Conservation (phyloP, 2,329 filamentous ascomycete species). For the Cryphonectria carpinicola region DNA sequence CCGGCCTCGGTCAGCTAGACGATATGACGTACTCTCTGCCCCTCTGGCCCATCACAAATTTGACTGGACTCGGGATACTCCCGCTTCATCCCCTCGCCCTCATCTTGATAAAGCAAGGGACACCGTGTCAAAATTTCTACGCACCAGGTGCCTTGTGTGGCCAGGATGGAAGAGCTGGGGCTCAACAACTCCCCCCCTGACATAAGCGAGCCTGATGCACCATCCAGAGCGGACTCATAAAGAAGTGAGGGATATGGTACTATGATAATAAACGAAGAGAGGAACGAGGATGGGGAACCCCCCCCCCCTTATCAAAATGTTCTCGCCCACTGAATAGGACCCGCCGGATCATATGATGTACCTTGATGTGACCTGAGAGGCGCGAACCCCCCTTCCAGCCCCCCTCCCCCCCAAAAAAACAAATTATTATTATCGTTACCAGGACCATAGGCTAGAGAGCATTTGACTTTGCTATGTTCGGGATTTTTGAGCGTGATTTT, state of each 20-base stretch:
- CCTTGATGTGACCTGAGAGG: neutral
- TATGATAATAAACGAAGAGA: no score
- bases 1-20: neutral
- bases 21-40: neutral
- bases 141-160: neutral
- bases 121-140: neutral
- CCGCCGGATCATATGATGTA: neutral
- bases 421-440: neutral
- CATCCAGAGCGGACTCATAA: neutral
- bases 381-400: neutral
- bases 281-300: no score
- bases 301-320: neutral
- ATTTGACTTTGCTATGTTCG: neutral
- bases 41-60: neutral
- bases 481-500: neutral
- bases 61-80: neutral
- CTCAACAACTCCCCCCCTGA: neutral
- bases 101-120: neutral
- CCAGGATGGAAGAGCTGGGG: neutral
- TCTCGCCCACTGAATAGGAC: neutral
- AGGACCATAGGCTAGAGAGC: neutral
- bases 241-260: neutral
- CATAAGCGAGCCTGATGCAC: neutral
- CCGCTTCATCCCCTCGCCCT: neutral
- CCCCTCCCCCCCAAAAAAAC: neutral